phyloP scores from a whole-genome alignment of 2,329 filamentous ascomycete genomes.

The Septoria linicola region DNA sequence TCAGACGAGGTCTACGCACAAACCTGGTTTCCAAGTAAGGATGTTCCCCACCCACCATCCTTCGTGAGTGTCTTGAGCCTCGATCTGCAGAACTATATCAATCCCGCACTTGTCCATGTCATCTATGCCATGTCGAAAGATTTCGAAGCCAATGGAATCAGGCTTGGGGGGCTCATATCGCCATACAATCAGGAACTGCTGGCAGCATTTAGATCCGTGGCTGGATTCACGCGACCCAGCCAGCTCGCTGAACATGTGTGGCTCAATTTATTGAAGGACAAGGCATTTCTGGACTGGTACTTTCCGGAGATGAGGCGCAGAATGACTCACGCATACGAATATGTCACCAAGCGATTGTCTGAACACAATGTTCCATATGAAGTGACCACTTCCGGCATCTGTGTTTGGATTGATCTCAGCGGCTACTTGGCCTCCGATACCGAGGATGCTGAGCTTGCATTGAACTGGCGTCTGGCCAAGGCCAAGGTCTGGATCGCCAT shows the following conservation, averaged over 20 bases:
- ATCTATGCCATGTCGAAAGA: constrained; percentile 14
- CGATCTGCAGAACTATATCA: constrained; percentile 6
- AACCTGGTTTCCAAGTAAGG: neutral
- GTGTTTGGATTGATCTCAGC: constrained; percentile 5
- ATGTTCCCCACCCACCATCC: neutral
- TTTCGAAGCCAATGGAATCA: constrained; percentile 4
- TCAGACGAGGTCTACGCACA: constrained; percentile 14
- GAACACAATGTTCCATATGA: neutral
- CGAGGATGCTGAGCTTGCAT: constrained; percentile 1
- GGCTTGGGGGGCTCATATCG: constrained; percentile 10
- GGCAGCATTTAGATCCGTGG: constrained; percentile 6
- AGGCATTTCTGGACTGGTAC: constrained; percentile 1
- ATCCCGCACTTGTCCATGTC: constrained; percentile 10
- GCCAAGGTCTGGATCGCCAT: constrained; percentile 7
- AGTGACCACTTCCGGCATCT: constrained; percentile 6
- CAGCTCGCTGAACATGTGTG: constrained; percentile 12
- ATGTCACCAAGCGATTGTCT: constrained; percentile 2
- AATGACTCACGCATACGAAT: constrained; percentile 2
- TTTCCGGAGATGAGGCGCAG: constrained; percentile 6
- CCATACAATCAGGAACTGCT: constrained; percentile 9
- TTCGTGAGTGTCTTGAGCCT: constrained; percentile 6
- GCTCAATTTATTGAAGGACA: constrained; percentile 6
- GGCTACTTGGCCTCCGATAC: neutral
- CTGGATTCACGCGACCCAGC: constrained; percentile 5
- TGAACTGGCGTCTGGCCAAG: constrained; percentile 7